Base-by-base conservation (phyloP, 2,329 filamentous ascomycete genomes). In the Pyrenophora seminiperda region DNA sequence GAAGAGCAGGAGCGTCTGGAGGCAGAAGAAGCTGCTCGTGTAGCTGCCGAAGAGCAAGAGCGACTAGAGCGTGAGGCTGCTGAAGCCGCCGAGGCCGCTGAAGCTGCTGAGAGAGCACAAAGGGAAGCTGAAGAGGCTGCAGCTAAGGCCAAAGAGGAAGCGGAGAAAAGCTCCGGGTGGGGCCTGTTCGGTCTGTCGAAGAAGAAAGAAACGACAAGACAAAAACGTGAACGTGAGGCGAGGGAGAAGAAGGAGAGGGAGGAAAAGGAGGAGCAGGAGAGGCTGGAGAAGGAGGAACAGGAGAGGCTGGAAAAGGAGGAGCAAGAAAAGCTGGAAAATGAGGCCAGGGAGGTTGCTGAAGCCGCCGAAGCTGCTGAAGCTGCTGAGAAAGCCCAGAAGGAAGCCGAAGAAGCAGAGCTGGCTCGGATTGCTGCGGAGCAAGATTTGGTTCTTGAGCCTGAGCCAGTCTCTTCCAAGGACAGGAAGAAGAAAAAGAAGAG, bases 401-500 rank as follows among this genome's bases (percentile, higher is more conserved):
- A 27, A 27, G 24, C 24, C 24, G 24, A 27, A 22, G 62, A 66
- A 27, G 63, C 64, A 3, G 66, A 59, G 62, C 71, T 58, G 52
- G 66, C 63, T 36, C 65, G 67, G 32, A 61, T 72, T 47, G 74
- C 68, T n/a, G 73, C 71, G 20, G 68, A 67, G 45, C 61, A 66
- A 30, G 70, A 66, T 27, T 54, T 56, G 19, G 51, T 56, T 7
- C 54, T 61, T 10, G 53, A 67, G 29, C 58, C 58, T 27, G 54
- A 46, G 22, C 53, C 50, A 1, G 40, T 53, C 3, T 38, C 53
- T 17, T 56, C 53, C 7, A 70, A 66, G 32, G 72, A 71, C 40
- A 70, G 71, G 55, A 75, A 71, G 38, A 66, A 70, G 49, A 67
- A 74, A 61, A 75, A 74, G 59, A 64, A 59, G 41, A 68, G 54